Conservation (phyloP, 1,139 yeast genomes). For the Yamadazyma dendronema region DNA sequence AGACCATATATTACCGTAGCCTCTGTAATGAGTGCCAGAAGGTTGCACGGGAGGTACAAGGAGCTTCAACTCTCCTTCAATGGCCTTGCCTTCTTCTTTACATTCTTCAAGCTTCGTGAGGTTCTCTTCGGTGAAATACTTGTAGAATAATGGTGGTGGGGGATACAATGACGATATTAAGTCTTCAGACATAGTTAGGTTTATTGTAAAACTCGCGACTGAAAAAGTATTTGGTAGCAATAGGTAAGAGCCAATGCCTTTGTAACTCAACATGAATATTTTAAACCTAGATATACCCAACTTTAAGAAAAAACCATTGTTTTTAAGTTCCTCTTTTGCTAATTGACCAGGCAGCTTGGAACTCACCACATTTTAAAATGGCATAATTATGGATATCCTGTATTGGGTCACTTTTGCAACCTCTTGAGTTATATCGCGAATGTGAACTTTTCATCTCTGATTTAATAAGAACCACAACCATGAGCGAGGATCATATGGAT, state of each 20-base stretch:
- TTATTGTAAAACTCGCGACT: not conserved
- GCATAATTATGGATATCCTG: no score
- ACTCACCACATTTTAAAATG: no score
- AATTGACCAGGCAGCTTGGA: no score
- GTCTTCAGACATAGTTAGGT: slow-evolving; percentile 27
- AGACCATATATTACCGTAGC: slow-evolving; percentile 84
- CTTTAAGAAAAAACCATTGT: no score
- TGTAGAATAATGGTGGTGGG: slow-evolving; percentile 79
- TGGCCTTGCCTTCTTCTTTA: slow-evolving; percentile 16
- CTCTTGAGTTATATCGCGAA: no score
- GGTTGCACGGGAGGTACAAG: slow-evolving; percentile 70
- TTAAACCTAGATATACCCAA: no score
- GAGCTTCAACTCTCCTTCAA: slow-evolving; percentile 44
- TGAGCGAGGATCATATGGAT: slow-evolving; percentile 20
- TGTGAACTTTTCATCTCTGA: no score
- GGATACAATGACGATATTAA: slow-evolving; percentile 72
- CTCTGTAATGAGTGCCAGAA: slow-evolving; percentile 58
- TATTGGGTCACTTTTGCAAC: no score
- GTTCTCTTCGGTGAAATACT: slow-evolving; percentile 66
- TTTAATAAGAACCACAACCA: slow-evolving; percentile 4
- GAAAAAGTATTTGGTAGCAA: no score
- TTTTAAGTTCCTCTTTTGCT: no score
- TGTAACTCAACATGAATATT: no score
- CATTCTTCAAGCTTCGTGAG: slow-evolving; percentile 31
- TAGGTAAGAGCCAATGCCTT: no score